phyloP scores from a whole-genome alignment of 495 filamentous ascomycete genomes.

The Penicillium flavigenum region DNA sequence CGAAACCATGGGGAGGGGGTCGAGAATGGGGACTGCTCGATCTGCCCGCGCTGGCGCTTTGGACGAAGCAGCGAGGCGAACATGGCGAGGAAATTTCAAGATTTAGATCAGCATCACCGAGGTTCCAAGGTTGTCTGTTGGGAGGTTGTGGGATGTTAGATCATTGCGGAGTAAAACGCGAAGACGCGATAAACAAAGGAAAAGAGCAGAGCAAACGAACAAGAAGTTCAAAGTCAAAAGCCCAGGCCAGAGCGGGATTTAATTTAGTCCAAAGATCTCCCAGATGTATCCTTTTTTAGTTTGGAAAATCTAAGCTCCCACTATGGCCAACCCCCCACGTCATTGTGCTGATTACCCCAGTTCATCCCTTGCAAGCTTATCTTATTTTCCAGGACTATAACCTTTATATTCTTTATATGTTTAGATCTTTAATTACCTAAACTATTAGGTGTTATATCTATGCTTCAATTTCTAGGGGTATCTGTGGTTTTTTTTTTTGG shows the following conservation, averaged over 20 bases:
- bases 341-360: neutral
- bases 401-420: neutral
- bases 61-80: constrained; percentile 49
- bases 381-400: neutral
- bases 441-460: neutral
- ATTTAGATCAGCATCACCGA: constrained; percentile 17
- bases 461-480: neutral
- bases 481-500: too few relatives aligned
- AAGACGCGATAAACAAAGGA: neutral
- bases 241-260: constrained; percentile 3
- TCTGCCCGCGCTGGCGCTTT: constrained; percentile 36
- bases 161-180: constrained; percentile 4
- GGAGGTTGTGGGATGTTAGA: constrained; percentile 1
- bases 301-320: constrained; percentile 2
- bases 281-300: too few relatives aligned
- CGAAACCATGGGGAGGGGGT: constrained; percentile 42
- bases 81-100: constrained; percentile 30
- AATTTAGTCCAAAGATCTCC: constrained; percentile 6
- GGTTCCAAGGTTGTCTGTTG: neutral
- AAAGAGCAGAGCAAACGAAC: neutral
- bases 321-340: neutral
- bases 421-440: neutral
- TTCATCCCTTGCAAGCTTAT: neutral
- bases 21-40: constrained; percentile 51
- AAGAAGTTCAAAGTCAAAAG: neutral